Base-by-base conservation (phyloP, 192 early-diverging fungal species). In the Gorgonomyces haynaldii region DNA sequence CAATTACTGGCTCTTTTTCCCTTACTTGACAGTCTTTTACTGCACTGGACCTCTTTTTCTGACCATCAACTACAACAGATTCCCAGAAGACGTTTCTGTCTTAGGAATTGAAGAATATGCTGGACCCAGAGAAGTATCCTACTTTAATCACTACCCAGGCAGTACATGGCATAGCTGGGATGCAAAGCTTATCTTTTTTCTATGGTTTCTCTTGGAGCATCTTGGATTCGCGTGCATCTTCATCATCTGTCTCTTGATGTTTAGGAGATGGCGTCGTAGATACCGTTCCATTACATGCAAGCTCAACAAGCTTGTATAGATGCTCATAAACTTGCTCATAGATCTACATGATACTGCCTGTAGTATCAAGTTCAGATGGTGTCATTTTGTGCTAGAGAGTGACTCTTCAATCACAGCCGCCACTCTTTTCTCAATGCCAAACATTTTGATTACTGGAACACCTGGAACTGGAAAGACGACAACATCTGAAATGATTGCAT, bases 401-500 rank as follows among this genome's bases (percentile, higher is more conserved):
- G n/a, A n/a, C n/a, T n/a, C n/a, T n/a, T n/a, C n/a, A n/a, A n/a
- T n/a, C n/a, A n/a, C n/a, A n/a, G n/a, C n/a, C n/a, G n/a, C n/a
- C n/a, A n/a, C n/a, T n/a, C n/a, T n/a, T n/a, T n/a, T n/a, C n/a
- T n/a, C n/a, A n/a, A n/a, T n/a, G n/a, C 40, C 40, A 42, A 42
- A 42, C 17, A 47, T 47, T 47, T 17, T 47, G n/a, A 47, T 36
- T n/a, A 47, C 29, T 31, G 67, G 69, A 9, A 72, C 66, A 1
- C 66, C 53, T 19, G 70, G 58, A 26, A 65, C 62, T 19, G 70
- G 70, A 31, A 72, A 72, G 37, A 72, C 70, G 3, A 70, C 67
- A 4, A 76, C 74, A 1, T 64, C 76, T 9, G 85, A 91, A 62
- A 70, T 94, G 68, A 62, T 85, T 9, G 80, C 85, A 1, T 61